These are phyloP conservation scores for Monilinia fructigena DNA, from an alignment of 2,329 filamentous ascomycete species.

Conservation along the genomic window DNA sequence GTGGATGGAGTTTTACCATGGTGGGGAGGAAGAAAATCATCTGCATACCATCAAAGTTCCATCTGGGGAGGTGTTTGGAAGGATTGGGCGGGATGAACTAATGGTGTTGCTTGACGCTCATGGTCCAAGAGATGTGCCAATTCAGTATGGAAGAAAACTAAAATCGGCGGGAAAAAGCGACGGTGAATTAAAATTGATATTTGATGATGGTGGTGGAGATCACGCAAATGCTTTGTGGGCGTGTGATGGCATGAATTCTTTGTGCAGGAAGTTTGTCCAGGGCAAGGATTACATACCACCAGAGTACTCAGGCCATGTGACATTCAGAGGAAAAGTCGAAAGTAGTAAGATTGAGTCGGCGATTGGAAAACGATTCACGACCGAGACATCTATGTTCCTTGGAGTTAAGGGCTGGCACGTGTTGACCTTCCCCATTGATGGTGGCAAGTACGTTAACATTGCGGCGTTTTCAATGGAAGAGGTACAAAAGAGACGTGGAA, in stretches of 20 bases:
- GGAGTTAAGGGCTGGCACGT: conserved; percentile 23
- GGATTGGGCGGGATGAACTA: conserved; percentile 8
- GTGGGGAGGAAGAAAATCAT: too few relatives aligned
- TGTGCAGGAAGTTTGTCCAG: conserved; percentile 24
- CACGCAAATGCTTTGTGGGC: conserved; percentile 23
- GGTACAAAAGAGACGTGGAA: conserved; percentile 24
- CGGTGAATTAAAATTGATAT: conserved; percentile 19
- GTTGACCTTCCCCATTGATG: conserved; percentile 23
- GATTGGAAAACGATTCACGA: conserved; percentile 23
- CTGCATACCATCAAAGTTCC: too few relatives aligned
- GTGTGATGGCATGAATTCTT: conserved; percentile 27
- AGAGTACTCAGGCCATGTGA: conserved; percentile 22
- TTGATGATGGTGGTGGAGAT: conserved; percentile 23
- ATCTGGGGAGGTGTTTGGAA: too few relatives aligned
- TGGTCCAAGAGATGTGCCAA: conserved; percentile 9
- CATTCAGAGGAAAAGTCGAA: conserved; percentile 18
- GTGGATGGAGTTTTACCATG: too few relatives aligned
- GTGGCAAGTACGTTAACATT: conserved; percentile 22
- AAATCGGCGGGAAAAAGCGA: conserved; percentile 12
- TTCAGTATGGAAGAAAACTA: conserved; percentile 22
- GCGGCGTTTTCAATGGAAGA: conserved; percentile 23
- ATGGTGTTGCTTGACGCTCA: conserved; percentile 23
- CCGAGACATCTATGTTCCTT: conserved; percentile 25
- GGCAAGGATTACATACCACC: conserved; percentile 21
- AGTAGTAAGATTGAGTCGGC: conserved; percentile 17